phyloP scores from a whole-genome alignment of 2,329 filamentous ascomycete genomes.

The Blastomyces percursus region DNA sequence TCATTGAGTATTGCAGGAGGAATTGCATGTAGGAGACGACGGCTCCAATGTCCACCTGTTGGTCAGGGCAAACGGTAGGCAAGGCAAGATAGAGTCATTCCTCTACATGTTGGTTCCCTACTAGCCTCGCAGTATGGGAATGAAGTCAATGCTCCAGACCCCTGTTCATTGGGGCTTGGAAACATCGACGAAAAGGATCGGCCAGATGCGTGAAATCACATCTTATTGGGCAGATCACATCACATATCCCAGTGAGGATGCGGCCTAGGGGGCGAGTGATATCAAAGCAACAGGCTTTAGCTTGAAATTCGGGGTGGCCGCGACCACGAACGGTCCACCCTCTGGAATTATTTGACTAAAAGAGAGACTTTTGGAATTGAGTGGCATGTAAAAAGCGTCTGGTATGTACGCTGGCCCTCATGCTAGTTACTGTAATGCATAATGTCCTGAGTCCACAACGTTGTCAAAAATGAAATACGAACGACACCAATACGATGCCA shows the following conservation, averaged over 20 bases:
- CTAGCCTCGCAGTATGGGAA: background rate
- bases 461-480: background rate
- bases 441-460: background rate
- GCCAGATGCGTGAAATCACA: constrained; percentile 18
- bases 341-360: background rate
- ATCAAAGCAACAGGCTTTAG: constrained; percentile 9
- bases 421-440: background rate
- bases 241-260: constrained; percentile 13
- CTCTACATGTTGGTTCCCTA: constrained; percentile 5
- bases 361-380: background rate
- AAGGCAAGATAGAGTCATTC: background rate
- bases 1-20: background rate
- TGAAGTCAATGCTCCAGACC: constrained; percentile 9
- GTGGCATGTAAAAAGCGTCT: background rate
- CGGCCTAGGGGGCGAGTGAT: constrained; percentile 13
- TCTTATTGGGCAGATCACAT: constrained; percentile 24
- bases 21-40: constrained; percentile 2
- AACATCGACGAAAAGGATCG: constrained; percentile 12
- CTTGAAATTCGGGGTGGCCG: constrained; percentile 1
- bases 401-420: background rate
- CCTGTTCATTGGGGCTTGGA: constrained; percentile 6
- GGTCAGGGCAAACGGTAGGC: constrained; percentile 2
- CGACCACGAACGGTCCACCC: background rate
- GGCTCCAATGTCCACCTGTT: background rate
- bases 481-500: background rate